These are phyloP conservation scores for Albatrellus ellisii DNA, from an alignment of 768 basidiomycete genomes.

Conservation along the genomic window DNA sequence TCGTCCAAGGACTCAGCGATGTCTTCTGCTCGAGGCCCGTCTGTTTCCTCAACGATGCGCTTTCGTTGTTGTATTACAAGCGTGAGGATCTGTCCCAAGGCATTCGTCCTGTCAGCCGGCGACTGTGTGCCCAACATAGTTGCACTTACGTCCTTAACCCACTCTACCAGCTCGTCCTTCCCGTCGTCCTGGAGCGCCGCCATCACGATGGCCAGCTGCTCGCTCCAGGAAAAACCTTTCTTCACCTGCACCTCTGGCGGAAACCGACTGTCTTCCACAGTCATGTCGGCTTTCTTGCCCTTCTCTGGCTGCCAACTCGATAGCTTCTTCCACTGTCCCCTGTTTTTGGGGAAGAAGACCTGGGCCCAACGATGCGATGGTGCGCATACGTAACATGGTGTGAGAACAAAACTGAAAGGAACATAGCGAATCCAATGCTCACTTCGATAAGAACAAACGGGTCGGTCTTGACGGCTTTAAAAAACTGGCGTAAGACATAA, in stretches of 20 bases:
- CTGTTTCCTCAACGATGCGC: conserved; percentile 48
- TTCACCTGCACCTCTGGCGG: conserved; percentile 68
- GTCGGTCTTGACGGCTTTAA: conserved; percentile 79
- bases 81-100: conserved; percentile 44
- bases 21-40: conserved; percentile 22
- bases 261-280: conserved; percentile 27
- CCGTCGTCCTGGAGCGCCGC: conserved; percentile 57
- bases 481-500: conserved; percentile 84
- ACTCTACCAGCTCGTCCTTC: conserved; percentile 52
- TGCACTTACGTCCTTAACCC: conserved; percentile 65
- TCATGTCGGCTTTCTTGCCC: conserved; percentile 24
- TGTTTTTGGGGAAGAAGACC: conserved; percentile 87
- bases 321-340: conserved; percentile 74
- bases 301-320: conserved; percentile 63
- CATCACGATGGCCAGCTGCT: conserved; percentile 82
- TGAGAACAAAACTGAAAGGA: conserved; percentile 1
- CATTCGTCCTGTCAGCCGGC: conserved; percentile 2
- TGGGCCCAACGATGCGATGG: conserved; percentile 17
- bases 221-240: conserved; percentile 80
- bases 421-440: conserved; percentile 19
- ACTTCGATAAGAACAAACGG: conserved; percentile 87
- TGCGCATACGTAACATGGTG: conserved; percentile 11
- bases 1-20: conserved; percentile 22
- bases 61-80: conserved; percentile 46
- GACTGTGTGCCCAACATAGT: background rate